Conservation (phyloP, 106 monocot genomes). For the Acorus calamus region DNA sequence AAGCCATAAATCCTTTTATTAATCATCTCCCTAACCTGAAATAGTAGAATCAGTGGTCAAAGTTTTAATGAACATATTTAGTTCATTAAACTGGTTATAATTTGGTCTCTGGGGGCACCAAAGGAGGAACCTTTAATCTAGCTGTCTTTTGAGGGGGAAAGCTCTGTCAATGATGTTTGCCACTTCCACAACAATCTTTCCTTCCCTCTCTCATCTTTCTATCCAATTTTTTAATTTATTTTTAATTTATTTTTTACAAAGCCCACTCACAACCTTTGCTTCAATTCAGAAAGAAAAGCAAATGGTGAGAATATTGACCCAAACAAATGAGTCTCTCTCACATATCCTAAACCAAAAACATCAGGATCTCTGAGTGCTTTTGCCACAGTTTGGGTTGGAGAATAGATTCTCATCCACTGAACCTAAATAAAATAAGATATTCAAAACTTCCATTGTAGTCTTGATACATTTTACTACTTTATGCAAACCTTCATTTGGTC, state of each 20-base stretch:
- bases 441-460: no score
- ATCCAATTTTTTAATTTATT: neutral
- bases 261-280: slow-evolving; percentile 7
- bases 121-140: neutral
- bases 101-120: neutral
- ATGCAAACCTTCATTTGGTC: no score
- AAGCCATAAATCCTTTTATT: no score
- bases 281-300: neutral
- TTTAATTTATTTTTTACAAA: no score
- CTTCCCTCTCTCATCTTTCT: neutral
- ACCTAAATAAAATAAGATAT: no score
- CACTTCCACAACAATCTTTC: slow-evolving; percentile 8
- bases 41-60: no score
- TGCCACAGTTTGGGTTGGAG: slow-evolving; percentile 1
- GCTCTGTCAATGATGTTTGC: slow-evolving; percentile 19
- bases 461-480: no score
- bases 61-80: no score
- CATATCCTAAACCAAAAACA: no score
- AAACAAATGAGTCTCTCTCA: neutral
- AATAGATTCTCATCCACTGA: slow-evolving; percentile 6
- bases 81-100: no score
- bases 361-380: slow-evolving; percentile 1
- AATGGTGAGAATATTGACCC: neutral
- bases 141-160: slow-evolving; percentile 3
- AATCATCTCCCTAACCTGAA: no score